Evolutionary conservation across 2,329 filamentous ascomycete species (phyloP), one percentile per base, ranked within the genome.

Genomic region (Claviceps fusiformis): DNA sequence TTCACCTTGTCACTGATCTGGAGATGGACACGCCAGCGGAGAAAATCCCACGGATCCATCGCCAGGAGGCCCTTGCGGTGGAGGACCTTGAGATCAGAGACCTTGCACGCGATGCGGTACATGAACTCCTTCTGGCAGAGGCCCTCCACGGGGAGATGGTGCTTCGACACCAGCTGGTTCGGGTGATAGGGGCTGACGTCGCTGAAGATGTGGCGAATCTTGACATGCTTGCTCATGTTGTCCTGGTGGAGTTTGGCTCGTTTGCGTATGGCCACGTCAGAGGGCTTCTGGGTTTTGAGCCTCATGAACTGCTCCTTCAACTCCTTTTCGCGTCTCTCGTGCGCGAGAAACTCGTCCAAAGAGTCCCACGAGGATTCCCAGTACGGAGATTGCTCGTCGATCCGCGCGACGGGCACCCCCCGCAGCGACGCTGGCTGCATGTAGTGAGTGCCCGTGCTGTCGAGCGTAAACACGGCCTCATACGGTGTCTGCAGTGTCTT

Each of bases 41-140:
- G 59, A 51, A 72, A 73, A 56, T 71, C 66, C 54, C 64, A 69
- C 0, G 70, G 67, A 8, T 69, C 64, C 70, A 73, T 73, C 0
- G 39, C 29, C 1, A 73, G 58, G 29, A 67, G 54, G 5, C 61
- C 57, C 6, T 50, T 57, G 1, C 57, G 49, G 4, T 60, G 55
- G 0, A 72, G 58, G 5, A 62, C 55, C 6, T 60, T 54, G 1
- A 72, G 58, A 17, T 70, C 68, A 0, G 63, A 62, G 4, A 72
- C 55, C 35, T 67, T 68, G 52, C 64, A 67, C 0, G 66, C 67
- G 2, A 72, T 53, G 3, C 61, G 63, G 47, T 72, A 71, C 62
- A 72, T 69, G 2, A 63, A 11, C 15, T 70, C 68, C 50, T 65
- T 64, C 1, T 66, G 59, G 50, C 70, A 72, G 0, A 73, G 47